Base-by-base conservation (phyloP, 768 basidiomycete genomes). In the Lentinus tigrinus region DNA sequence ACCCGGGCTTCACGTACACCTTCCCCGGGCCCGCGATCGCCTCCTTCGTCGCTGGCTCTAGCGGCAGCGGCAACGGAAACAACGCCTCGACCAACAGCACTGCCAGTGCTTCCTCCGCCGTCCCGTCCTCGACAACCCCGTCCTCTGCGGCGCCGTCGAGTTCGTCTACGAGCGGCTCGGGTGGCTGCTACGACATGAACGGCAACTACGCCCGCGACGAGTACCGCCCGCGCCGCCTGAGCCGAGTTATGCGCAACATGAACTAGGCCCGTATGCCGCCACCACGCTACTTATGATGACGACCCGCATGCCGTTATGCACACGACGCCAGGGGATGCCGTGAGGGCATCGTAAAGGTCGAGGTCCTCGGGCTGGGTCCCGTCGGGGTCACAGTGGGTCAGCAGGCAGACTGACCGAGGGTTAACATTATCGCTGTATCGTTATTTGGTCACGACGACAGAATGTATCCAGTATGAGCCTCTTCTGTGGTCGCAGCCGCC, bases 11-110 rank as follows among this genome's bases (percentile, higher is more conserved):
- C 28, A 42, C 55, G 9, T 67, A 66, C 61, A 58, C 54, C 27
- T 66, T 67, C 61, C 67, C 66, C 8, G 69, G 65, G 9, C 63
- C 63, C n/a, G 31, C 60, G 10, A 58, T 70, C 49, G 60, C 64
- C 13, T 36, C 55, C 7, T 57, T 64, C 31, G 51, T 62, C 24
- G 8, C 56, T 37, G 43, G 6, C 28, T 40, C 46, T 10, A 31
- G 39, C 24, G 21, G 37, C 56, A 28, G 48, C 28, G 43, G 49
- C 50, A 44, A 38, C 37, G 23, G 27, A 38, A 26, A 28, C 44
- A 11, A 16, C 50, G 11, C 24, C 46, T 39, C 51, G 27, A 21
- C 13, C 26, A 46, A 23, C 43, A 23, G 21, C 21, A 13, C 43
- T 3, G 23, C 21, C 43, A 23, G 21, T 11, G 8, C 43, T 3